phyloP scores from a whole-genome alignment of 257 asterid species.

The Solanum medicagineum region DNA sequence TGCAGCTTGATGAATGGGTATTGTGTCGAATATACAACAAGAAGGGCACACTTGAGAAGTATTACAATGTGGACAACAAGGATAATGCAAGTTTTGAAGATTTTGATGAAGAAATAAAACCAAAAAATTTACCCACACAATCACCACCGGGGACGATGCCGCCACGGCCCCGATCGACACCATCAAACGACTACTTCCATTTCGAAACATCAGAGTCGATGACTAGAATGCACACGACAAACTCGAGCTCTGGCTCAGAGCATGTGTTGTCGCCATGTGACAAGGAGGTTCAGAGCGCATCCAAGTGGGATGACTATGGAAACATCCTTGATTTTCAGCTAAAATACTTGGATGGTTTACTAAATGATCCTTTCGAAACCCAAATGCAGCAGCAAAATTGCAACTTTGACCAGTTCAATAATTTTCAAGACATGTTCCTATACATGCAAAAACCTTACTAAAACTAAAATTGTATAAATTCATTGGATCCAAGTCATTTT shows the following conservation, averaged over 20 bases:
- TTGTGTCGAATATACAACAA: constrained; percentile 67
- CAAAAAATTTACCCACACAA: constrained; percentile 1
- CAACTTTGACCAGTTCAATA: constrained; percentile 23
- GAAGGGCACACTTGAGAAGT: constrained; percentile 45
- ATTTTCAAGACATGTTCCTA: constrained; percentile 42
- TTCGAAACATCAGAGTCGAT: constrained; percentile 25
- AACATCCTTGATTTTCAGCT: constrained; percentile 30
- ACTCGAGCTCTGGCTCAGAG: constrained; percentile 44
- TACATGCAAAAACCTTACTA: constrained; percentile 38
- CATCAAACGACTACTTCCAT: constrained; percentile 13
- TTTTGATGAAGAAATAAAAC: constrained; percentile 30
- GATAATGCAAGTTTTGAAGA: constrained; percentile 9
- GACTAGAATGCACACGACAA: constrained; percentile 28
- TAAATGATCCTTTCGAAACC: constrained; percentile 33
- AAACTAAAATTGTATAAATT: constrained; percentile 2
- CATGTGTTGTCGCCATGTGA: constrained; percentile 27
- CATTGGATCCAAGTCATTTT: background rate
- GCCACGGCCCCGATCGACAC: constrained; percentile 2
- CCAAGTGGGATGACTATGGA: constrained; percentile 27
- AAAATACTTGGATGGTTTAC: constrained; percentile 34
- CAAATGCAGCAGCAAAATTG: constrained; percentile 29
- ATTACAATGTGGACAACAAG: constrained; percentile 12
- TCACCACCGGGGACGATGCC: constrained; percentile 1
- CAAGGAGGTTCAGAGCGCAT: constrained; percentile 45
- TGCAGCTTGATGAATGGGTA: constrained; percentile 74